Evolutionary conservation across 768 basidiomycete species (phyloP), one percentile per base, ranked within the genome.

Genomic region (Mycena albidolilacea): DNA sequence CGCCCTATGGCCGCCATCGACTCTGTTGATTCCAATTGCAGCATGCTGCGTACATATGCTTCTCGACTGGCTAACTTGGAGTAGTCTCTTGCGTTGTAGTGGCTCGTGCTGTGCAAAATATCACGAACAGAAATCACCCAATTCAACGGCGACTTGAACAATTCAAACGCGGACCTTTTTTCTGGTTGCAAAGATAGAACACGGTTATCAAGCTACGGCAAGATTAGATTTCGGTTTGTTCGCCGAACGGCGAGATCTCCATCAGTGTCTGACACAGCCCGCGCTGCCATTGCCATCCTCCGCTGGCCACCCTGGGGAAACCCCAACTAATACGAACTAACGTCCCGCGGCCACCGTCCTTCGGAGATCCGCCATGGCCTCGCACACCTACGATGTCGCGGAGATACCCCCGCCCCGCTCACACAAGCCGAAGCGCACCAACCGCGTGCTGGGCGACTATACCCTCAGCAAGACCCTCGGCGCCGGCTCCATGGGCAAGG

Each of bases 401-500:
- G 69, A 70, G 46, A 70, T 70, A 19, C 73, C 69, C 39, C 73
- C 73, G 7, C 64, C 73, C 30, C 63, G 72, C 30, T 10, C 50
- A 19, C 66, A 58, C n/a, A 75, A 69, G 55, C 62, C 72, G n/a
- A 84, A 84, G 70, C 83, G 86, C 70, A 80, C 85, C 14, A 88
- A 88, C 77, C 80, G 93, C 82, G 87, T 95, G 71, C 87, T 99
- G 15, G 97, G 97, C 41, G 96, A 98, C 80, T 99, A 98, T 85
- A 95, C 95, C 72, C 90, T 99, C 77, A 95, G 95, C 79, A 98
- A 98, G 88, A 98, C 97, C 7, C 89, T 99, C 52, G 97, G 97
- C 30, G 97, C 97, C 21, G 97, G 97, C 48, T 96, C 95, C 81
- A 99, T 99, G 97, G 97, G 97, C 75, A 98, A 98, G 82, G 30